These are phyloP conservation scores for Aspergillus tanneri DNA, from an alignment of 2,329 filamentous ascomycete species.

Conservation along the genomic window DNA sequence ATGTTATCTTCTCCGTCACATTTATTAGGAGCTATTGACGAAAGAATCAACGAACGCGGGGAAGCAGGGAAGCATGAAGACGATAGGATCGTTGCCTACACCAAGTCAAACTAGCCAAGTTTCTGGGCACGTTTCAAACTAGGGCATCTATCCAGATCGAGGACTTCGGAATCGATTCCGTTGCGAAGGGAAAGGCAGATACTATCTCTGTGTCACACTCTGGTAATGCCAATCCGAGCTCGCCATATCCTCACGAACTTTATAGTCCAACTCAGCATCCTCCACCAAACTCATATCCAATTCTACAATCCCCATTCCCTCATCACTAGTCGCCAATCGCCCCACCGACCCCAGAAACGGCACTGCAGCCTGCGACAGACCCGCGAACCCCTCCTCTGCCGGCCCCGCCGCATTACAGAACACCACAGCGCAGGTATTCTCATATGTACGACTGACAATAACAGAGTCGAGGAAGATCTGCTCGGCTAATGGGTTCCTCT, in stretches of 20 bases:
- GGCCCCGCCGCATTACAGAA: conserved; percentile 57
- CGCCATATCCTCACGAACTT: conserved; percentile 29
- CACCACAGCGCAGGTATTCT: conserved; percentile 59
- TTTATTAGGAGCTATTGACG: too few species aligned
- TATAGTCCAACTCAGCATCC: conserved; percentile 46
- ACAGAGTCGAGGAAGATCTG: conserved; percentile 54
- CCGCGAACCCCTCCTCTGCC: conserved; percentile 45
- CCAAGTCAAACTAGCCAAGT: too few species aligned
- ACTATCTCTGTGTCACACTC: neutral
- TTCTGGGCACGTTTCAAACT: too few species aligned
- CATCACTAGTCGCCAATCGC: conserved; percentile 54
- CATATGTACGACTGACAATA: conserved; percentile 55
- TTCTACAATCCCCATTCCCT: conserved; percentile 64
- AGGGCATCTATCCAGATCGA: too few species aligned
- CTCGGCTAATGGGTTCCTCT: conserved; percentile 51
- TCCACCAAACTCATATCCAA: conserved; percentile 56
- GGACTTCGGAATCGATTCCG: neutral
- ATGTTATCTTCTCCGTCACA: too few species aligned
- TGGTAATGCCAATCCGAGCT: conserved; percentile 11
- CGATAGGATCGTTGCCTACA: too few species aligned
- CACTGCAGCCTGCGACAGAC: conserved; percentile 55
- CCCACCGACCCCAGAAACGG: conserved; percentile 56
- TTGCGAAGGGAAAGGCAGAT: neutral
- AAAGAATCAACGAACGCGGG: too few species aligned
- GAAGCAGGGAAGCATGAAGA: too few species aligned